Evolutionary conservation across 106 monocot genomes (phyloP).

Genomic region (Allium cepa): DNA sequence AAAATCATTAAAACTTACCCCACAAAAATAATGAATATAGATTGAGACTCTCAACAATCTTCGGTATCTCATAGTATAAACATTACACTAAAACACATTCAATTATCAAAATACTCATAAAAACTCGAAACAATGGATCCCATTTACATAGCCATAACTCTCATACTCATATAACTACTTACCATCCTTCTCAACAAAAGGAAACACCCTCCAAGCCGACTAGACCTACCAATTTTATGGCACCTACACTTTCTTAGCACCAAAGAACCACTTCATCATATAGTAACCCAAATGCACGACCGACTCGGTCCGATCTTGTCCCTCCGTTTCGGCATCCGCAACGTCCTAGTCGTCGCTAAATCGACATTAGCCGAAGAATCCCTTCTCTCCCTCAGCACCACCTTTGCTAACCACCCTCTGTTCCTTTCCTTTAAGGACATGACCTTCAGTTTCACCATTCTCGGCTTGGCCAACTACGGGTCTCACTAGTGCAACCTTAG

Average conservation of each 20-base stretch:
- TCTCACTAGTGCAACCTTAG: constrained; percentile 56
- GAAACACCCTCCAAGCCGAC: constrained; percentile 11
- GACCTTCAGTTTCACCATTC: constrained; percentile 23
- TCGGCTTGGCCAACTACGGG: constrained; percentile 31
- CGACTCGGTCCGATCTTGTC: constrained; percentile 30
- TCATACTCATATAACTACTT: not conserved
- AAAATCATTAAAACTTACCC: too few species aligned
- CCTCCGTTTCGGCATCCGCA: constrained; percentile 52
- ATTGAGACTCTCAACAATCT: too few species aligned
- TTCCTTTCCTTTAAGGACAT: constrained; percentile 20
- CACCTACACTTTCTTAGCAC: constrained; percentile 9
- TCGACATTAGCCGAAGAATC: constrained; percentile 30
- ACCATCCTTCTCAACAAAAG: constrained; percentile 4
- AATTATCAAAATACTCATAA: too few species aligned
- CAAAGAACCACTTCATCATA: constrained; percentile 14
- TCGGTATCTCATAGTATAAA: too few species aligned
- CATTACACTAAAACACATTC: too few species aligned
- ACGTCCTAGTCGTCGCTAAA: constrained; percentile 44
- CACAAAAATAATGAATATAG: too few species aligned
- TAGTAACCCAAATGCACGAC: constrained; percentile 8
- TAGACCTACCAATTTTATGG: constrained; percentile 11
- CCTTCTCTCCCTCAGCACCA: constrained; percentile 32
- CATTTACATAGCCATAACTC: too few species aligned
- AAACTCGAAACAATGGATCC: too few species aligned
- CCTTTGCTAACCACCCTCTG: constrained; percentile 45